These are phyloP conservation scores for Lactarius hatsudake DNA, from an alignment of 768 basidiomycete genomes.

Conservation along the genomic window DNA sequence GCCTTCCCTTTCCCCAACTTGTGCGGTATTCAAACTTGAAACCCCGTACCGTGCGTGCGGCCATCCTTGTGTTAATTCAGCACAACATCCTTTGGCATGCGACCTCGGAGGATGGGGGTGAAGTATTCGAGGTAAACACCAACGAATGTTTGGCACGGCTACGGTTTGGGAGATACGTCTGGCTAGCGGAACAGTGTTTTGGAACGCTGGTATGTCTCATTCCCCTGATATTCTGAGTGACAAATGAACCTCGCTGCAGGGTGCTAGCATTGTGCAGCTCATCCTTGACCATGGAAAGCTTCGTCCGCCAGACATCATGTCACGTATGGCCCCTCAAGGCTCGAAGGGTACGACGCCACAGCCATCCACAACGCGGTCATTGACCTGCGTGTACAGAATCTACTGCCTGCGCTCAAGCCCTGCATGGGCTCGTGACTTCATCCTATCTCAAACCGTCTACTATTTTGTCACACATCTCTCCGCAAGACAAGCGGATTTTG, in stretches of 20 bases:
- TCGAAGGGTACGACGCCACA: constrained; percentile 50
- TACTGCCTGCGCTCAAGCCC: constrained; percentile 52
- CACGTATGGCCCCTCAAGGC: constrained; percentile 49
- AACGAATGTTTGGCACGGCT: constrained; percentile 80
- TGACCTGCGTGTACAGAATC: constrained; percentile 34
- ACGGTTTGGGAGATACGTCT: constrained; percentile 80
- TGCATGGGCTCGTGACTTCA: constrained; percentile 68
- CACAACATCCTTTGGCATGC: constrained; percentile 92
- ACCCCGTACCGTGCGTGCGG: constrained; percentile 63
- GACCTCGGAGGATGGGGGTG: constrained; percentile 64
- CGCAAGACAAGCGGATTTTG: constrained; percentile 73
- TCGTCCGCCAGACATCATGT: constrained; percentile 66
- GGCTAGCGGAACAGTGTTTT: constrained; percentile 66
- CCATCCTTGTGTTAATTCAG: constrained; percentile 78
- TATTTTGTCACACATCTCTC: constrained; percentile 71
- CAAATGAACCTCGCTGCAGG: constrained; percentile 43
- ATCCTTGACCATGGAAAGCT: constrained; percentile 87
- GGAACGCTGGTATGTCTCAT: constrained; percentile 61
- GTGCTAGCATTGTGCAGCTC: constrained; percentile 68
- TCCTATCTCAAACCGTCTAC: constrained; percentile 82
- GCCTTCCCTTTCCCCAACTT: constrained; percentile 68
- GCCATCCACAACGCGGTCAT: not conserved
- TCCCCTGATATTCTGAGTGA: not conserved
- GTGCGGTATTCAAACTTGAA: constrained; percentile 67
- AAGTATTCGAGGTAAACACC: constrained; percentile 77